Evolutionary conservation across 106 monocot genomes (phyloP).

Genomic region (Apostasia shenzhenica): DNA sequence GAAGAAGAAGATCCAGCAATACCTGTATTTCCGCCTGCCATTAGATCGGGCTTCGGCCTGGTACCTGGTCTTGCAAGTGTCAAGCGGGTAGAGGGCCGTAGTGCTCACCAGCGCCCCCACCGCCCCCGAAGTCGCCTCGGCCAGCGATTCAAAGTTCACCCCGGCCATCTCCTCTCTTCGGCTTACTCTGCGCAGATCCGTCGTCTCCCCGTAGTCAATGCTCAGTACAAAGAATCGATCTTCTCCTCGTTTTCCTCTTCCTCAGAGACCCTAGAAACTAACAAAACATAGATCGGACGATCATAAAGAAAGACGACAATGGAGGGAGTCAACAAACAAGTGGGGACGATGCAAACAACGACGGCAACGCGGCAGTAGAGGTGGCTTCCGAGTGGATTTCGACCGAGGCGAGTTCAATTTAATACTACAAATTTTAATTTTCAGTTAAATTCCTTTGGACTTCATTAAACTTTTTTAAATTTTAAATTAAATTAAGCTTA

Average conservation of each 20-base stretch:
- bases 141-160: constrained; percentile 65
- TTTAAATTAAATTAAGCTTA: too few species aligned
- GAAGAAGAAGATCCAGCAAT: neutral
- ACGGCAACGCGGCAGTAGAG: too few species aligned
- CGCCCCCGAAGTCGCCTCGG: constrained; percentile 89
- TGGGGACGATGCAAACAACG: too few species aligned
- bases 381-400: too few species aligned
- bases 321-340: too few species aligned
- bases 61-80: constrained; percentile 92
- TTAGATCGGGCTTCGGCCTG: constrained; percentile 71
- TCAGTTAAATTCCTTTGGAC: too few species aligned
- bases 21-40: constrained; percentile 52
- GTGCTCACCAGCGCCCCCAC: constrained; percentile 89
- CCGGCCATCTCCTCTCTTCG: constrained; percentile 21
- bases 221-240: neutral
- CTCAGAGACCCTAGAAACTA: too few species aligned
- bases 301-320: too few species aligned
- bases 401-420: too few species aligned
- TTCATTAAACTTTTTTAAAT: too few species aligned
- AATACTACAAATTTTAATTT: too few species aligned
- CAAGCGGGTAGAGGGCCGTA: constrained; percentile 80
- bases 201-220: neutral
- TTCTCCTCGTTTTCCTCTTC: neutral
- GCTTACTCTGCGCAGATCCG: neutral
- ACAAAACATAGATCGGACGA: too few species aligned